phyloP scores from a whole-genome alignment of 2,329 filamentous ascomycete species.

The Penicillium brevicompactum region DNA sequence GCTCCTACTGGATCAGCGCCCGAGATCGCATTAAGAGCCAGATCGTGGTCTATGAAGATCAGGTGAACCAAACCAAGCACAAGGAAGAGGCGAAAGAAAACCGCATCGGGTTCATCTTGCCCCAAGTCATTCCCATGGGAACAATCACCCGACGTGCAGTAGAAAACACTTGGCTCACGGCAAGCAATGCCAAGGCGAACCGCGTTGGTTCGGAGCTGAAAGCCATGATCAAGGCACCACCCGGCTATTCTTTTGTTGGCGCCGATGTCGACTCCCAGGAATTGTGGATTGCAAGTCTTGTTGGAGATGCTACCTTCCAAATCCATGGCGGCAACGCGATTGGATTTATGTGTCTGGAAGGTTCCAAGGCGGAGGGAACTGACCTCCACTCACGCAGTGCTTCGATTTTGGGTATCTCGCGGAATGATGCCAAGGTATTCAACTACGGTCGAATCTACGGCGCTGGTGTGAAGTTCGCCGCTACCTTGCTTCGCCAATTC shows the following conservation, averaged over 20 bases:
- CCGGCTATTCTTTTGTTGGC: conserved; percentile 90
- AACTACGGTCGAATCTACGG: conserved; percentile 99
- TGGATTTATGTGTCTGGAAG: conserved; percentile 98
- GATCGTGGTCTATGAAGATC: conserved; percentile 84
- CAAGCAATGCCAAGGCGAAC: conserved; percentile 94
- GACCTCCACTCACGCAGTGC: conserved; percentile 95
- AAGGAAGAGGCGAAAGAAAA: conserved; percentile 21
- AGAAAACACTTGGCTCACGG: conserved; percentile 97
- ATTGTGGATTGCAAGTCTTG: conserved; percentile 93
- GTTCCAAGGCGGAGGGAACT: conserved; percentile 89
- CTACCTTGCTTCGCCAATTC: conserved; percentile 87
- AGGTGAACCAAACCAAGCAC: conserved; percentile 43
- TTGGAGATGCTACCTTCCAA: conserved; percentile 93
- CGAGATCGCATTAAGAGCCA: conserved; percentile 92
- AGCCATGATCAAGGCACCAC: conserved; percentile 90
- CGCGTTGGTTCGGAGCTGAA: conserved; percentile 96
- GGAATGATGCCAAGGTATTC: conserved; percentile 96
- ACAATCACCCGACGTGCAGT: conserved; percentile 93
- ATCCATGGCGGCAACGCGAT: conserved; percentile 96
- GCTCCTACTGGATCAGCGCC: conserved; percentile 98
- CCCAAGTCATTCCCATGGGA: conserved; percentile 97
- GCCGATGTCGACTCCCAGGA: conserved; percentile 98
- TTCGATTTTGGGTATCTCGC: conserved; percentile 85
- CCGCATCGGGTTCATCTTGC: conserved; percentile 80
- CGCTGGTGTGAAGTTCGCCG: conserved; percentile 92